Conservation (phyloP, 257 asterid species). For the Solanum dulcamara region DNA sequence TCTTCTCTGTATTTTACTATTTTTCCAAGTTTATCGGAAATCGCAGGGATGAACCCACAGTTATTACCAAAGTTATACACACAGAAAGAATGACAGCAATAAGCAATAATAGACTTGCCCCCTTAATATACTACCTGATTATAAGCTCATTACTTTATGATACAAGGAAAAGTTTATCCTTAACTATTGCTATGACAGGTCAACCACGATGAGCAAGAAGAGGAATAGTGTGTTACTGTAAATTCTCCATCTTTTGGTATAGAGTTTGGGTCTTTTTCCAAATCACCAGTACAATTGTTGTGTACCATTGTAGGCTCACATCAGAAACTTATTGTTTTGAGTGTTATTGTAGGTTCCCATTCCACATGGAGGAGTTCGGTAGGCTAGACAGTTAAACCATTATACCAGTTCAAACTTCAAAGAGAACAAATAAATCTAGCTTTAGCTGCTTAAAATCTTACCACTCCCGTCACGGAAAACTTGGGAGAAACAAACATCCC, state of each 20-base stretch:
- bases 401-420: neutral
- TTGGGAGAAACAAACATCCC: constrained; percentile 98
- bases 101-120: neutral
- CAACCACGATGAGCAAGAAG: neutral
- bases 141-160: neutral
- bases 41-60: neutral
- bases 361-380: neutral
- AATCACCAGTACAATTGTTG: neutral
- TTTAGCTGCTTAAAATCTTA: constrained; percentile 17
- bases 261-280: neutral
- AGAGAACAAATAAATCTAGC: neutral
- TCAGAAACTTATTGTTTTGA: neutral
- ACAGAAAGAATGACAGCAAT: neutral
- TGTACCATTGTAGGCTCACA: neutral
- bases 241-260: neutral
- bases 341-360: neutral
- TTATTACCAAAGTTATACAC: neutral
- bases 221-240: neutral
- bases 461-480: constrained; percentile 94
- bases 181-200: neutral
- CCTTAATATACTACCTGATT: neutral
- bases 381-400: neutral
- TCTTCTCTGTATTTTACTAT: neutral
- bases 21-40: neutral
- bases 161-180: neutral